Conservation (phyloP, 257 asterid species). For the Solanum acaule region DNA sequence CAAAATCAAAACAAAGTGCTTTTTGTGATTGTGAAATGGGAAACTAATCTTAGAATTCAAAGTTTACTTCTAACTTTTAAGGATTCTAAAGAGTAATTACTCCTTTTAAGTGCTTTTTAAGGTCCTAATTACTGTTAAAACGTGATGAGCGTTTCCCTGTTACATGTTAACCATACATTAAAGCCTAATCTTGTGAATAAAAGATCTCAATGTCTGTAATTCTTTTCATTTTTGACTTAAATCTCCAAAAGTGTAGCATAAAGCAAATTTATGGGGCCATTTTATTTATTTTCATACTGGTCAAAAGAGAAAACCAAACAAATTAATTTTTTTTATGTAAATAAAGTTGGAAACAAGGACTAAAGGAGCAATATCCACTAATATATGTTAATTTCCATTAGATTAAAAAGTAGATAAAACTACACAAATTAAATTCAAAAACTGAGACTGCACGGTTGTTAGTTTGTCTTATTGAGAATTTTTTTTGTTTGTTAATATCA, state of each 20-base stretch:
- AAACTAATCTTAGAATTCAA: background rate
- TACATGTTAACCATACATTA: background rate
- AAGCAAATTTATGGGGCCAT: background rate
- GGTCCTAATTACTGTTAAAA: background rate
- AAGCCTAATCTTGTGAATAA: background rate
- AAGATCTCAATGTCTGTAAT: background rate
- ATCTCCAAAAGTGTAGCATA: background rate
- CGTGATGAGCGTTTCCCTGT: background rate
- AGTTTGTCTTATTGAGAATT: background rate
- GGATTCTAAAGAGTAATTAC: background rate
- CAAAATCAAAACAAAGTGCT: background rate
- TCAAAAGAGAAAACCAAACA: background rate
- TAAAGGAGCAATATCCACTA: background rate
- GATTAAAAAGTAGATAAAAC: background rate
- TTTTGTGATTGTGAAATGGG: background rate
- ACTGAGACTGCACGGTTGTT: background rate
- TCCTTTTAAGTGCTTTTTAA: background rate
- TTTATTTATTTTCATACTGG: background rate
- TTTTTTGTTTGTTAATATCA: background rate
- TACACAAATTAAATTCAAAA: background rate
- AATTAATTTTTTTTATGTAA: background rate
- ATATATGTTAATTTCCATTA: background rate
- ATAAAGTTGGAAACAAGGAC: background rate
- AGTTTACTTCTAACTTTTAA: background rate
- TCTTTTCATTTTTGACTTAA: background rate